Evolutionary conservation across 2,329 filamentous ascomycete species (phyloP).

Genomic region (Talaromyces verruculosus): DNA sequence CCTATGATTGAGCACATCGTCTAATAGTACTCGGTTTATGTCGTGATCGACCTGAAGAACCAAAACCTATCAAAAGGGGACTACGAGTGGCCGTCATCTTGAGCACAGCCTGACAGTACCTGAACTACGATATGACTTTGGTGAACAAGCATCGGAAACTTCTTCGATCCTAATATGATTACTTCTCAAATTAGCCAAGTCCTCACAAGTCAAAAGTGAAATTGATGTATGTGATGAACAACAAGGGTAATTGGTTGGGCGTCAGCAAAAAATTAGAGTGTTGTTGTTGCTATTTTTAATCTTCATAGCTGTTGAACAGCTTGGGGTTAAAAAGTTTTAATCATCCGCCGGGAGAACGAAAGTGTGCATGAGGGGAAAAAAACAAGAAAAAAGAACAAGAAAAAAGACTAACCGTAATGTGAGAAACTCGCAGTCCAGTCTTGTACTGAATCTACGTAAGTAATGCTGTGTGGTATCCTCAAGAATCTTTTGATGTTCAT

Average conservation of each 20-base stretch:
- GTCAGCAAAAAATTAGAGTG: constrained; percentile 74
- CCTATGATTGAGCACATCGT: background rate
- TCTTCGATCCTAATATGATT: background rate
- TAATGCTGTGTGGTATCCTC: background rate
- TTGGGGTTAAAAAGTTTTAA: constrained; percentile 69
- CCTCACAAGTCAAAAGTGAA: background rate
- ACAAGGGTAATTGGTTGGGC: constrained; percentile 25
- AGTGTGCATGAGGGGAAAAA: background rate
- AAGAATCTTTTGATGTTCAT: constrained; percentile 19
- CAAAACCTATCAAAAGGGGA: too few species aligned
- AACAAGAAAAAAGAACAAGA: too few species aligned
- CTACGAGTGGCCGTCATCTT: background rate
- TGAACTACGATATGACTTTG: background rate
- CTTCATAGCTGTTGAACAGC: constrained; percentile 52
- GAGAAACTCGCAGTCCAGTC: constrained; percentile 8
- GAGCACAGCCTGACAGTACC: too few species aligned
- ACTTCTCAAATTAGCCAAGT: constrained; percentile 17
- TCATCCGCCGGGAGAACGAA: constrained; percentile 49
- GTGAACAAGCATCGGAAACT: background rate
- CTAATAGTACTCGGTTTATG: background rate
- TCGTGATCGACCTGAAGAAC: background rate
- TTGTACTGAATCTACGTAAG: background rate
- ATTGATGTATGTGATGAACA: background rate
- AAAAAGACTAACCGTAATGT: constrained; percentile 13
- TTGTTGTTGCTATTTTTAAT: constrained; percentile 63